Conservation (phyloP, 2,329 filamentous ascomycete species). For the Colletotrichum truncatum region DNA sequence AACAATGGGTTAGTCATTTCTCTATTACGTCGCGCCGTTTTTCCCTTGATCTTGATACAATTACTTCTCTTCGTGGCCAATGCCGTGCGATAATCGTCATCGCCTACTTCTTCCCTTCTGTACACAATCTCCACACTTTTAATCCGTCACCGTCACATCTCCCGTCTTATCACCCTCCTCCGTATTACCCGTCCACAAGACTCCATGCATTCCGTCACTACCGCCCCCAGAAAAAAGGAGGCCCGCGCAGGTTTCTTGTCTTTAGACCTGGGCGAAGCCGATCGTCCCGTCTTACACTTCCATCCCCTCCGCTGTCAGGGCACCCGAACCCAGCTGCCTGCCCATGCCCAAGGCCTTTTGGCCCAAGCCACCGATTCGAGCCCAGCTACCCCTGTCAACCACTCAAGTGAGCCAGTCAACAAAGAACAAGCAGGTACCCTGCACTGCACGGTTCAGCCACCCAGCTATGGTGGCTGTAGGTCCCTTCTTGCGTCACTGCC, state of each 20-base stretch:
- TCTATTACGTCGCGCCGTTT: no score
- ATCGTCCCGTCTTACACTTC: slow-evolving; percentile 17
- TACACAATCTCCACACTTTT: slow-evolving; percentile 32
- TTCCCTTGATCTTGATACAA: no score
- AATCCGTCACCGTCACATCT: slow-evolving; percentile 7
- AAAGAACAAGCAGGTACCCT: slow-evolving; percentile 18
- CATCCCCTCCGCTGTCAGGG: neutral
- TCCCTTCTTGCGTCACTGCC: slow-evolving; percentile 31
- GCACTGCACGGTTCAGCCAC: slow-evolving; percentile 24
- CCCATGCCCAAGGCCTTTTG: neutral
- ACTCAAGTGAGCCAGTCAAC: slow-evolving; percentile 4
- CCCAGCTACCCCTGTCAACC: slow-evolving; percentile 20
- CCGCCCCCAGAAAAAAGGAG: neutral
- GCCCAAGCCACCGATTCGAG: neutral
- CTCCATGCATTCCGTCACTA: slow-evolving; percentile 23
- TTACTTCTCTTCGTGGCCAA: neutral
- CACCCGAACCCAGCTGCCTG: neutral
- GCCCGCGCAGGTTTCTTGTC: neutral
- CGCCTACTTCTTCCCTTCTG: slow-evolving; percentile 19
- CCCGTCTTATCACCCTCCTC: neutral
- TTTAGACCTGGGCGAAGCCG: slow-evolving; percentile 13
- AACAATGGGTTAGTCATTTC: slow-evolving; percentile 56
- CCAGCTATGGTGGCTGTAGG: neutral
- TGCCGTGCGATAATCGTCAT: slow-evolving; percentile 16
- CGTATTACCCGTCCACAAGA: neutral